Evolutionary conservation across 2,329 filamentous ascomycete genomes (phyloP).

Genomic region (Cladophialophora chaetospira): DNA sequence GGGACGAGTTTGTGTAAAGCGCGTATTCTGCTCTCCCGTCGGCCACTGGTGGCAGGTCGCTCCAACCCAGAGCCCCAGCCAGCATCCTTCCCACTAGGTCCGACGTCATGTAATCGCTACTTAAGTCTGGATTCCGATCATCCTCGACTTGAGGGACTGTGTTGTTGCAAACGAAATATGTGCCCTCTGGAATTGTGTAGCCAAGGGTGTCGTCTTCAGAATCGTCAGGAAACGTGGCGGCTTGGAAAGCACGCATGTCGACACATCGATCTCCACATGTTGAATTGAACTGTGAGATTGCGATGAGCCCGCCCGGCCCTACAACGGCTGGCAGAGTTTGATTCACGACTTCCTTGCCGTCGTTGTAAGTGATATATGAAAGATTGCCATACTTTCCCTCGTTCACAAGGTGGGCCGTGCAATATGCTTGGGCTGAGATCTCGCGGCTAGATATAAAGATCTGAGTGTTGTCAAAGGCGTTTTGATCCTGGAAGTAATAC

Average conservation of each 20-base stretch:
- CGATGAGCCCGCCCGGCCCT: conserved; percentile 22
- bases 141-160: conserved; percentile 24
- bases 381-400: conserved; percentile 26
- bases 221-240: conserved; percentile 5
- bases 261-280: conserved; percentile 27
- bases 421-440: conserved; percentile 22
- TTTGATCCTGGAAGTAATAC: conserved; percentile 28
- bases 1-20: conserved; percentile 24
- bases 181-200: conserved; percentile 7
- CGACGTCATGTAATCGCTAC: conserved; percentile 13
- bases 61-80: conserved; percentile 29
- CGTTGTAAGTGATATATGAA: conserved; percentile 25
- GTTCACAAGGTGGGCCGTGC: conserved; percentile 20
- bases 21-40: conserved; percentile 14
- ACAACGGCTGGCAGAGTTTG: conserved; percentile 17
- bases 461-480: conserved; percentile 12
- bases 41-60: conserved; percentile 13
- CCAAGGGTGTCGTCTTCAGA: conserved; percentile 5
- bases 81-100: conserved; percentile 25
- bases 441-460: conserved; percentile 15
- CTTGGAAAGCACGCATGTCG: conserved; percentile 25
- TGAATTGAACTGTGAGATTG: conserved; percentile 24
- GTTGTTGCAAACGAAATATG: conserved; percentile 29
- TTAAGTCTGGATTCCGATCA: neutral
- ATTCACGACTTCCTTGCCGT: conserved; percentile 26